Percentiles rank a stretch among this genome's conserved stretches.
Evolutionary conservation across 306 rosid genomes (phyloP).

Genomic region (Vigna trinervia): DNA sequence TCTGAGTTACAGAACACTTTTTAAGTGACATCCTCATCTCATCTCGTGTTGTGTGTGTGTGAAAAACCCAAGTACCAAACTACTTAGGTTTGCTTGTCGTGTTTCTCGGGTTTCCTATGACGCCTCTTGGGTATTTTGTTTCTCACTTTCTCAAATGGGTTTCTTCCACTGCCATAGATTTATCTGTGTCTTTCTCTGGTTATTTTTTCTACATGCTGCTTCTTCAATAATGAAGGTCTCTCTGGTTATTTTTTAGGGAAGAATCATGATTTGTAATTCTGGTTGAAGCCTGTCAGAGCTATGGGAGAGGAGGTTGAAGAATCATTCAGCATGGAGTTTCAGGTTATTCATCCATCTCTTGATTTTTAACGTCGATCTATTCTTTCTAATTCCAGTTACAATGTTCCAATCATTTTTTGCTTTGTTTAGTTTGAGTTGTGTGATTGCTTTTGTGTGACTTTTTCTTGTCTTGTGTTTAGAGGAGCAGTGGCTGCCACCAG

Average conservation of each 20-base stretch:
- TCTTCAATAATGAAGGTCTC: slow-evolving; percentile 14
- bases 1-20: slow-evolving; percentile 14
- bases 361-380: slow-evolving; percentile 43
- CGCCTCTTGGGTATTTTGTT: background rate
- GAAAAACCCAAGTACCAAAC: slow-evolving; percentile 3
- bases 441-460: background rate
- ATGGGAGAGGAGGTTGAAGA: slow-evolving; percentile 80
- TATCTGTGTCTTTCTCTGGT: background rate
- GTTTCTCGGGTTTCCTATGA: background rate
- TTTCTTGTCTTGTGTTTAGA: background rate
- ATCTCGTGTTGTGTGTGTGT: background rate
- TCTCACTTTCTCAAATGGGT: slow-evolving; percentile 15
- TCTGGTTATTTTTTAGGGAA: slow-evolving; percentile 21
- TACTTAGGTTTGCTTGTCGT: slow-evolving; percentile 21
- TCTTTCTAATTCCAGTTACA: background rate
- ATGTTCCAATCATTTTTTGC: slow-evolving; percentile 23
- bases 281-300: slow-evolving; percentile 17
- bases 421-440: slow-evolving; percentile 5
- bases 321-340: slow-evolving; percentile 58
- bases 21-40: slow-evolving; percentile 3
- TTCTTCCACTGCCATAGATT: background rate
- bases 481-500: too few relatives aligned
- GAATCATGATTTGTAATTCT: slow-evolving; percentile 40
- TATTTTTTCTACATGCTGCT: background rate
- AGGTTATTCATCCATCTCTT: slow-evolving; percentile 50